Conservation (phyloP, 2,329 filamentous ascomycete species). For the Fusarium fracticaudum region DNA sequence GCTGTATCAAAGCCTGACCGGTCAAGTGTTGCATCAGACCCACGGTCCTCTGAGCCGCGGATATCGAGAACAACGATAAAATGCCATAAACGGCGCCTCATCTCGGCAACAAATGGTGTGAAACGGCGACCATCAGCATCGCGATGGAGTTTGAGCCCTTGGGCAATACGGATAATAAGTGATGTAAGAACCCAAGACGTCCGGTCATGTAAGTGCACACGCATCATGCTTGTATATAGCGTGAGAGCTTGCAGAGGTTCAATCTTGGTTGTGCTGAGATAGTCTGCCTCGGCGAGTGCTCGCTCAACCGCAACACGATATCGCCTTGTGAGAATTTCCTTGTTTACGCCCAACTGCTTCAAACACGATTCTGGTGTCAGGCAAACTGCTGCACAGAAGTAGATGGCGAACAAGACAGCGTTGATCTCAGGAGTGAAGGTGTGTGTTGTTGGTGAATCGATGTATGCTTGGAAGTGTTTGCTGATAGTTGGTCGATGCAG, state of each 20-base stretch:
- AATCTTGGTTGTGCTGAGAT: conserved; percentile 53
- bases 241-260: conserved; percentile 54
- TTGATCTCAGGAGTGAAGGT: conserved; percentile 41
- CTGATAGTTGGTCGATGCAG: conserved; percentile 54
- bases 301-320: conserved; percentile 51
- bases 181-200: conserved; percentile 55
- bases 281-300: conserved; percentile 54
- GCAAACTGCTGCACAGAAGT: conserved; percentile 53
- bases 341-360: conserved; percentile 48
- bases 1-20: conserved; percentile 56
- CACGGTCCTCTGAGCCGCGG: conserved; percentile 63
- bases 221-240: conserved; percentile 54
- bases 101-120: conserved; percentile 64
- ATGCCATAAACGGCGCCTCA: conserved; percentile 70
- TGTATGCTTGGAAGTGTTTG: conserved; percentile 42
- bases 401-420: conserved; percentile 55
- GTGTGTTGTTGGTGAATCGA: conserved; percentile 27
- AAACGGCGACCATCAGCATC: conserved; percentile 51
- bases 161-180: conserved; percentile 55
- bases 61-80: conserved; percentile 70
- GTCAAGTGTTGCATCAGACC: conserved; percentile 56
- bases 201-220: conserved; percentile 49
- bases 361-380: conserved; percentile 46
- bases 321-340: conserved; percentile 43
- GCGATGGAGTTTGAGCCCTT: conserved; percentile 54